These are phyloP conservation scores for Ogataea naganishii DNA, from an alignment of 805 yeast genomes.

Conservation along the genomic window DNA sequence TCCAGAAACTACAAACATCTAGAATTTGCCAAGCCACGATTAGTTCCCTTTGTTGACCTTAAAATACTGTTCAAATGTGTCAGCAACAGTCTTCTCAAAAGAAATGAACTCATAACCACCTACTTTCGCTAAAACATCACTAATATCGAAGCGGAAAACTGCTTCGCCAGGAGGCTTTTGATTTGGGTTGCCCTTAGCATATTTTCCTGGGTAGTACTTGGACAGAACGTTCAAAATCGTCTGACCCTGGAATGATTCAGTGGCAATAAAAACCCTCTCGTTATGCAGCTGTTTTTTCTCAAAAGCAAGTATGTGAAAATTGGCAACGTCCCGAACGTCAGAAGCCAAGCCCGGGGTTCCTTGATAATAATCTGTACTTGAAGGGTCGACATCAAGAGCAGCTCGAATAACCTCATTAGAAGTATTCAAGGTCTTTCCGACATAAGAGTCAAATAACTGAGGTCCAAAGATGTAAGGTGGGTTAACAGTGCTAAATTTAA, in stretches of 20 bases:
- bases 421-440: constrained; percentile 26
- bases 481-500: constrained; percentile 21
- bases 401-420: constrained; percentile 26
- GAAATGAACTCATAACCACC: constrained; percentile 4
- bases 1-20: too few species aligned
- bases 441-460: constrained; percentile 31
- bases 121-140: too few species aligned
- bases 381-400: constrained; percentile 14
- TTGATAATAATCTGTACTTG: constrained; percentile 13
- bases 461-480: constrained; percentile 34
- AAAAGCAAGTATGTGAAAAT: constrained; percentile 37
- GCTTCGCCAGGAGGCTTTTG: too few species aligned
- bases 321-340: constrained; percentile 59
- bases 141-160: too few species aligned
- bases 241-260: constrained; percentile 17
- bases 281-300: constrained; percentile 15
- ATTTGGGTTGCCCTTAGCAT: constrained; percentile 40
- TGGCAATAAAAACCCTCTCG: constrained; percentile 22
- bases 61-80: constrained; percentile 5
- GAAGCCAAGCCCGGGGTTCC: constrained; percentile 23
- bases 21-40: too few species aligned
- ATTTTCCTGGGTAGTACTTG: constrained; percentile 34
- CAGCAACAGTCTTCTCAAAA: constrained; percentile 5
- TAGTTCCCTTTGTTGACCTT: constrained; percentile 16
- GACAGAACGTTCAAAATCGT: constrained; percentile 21